A percentile compares a stretch with the other conserved stretches of the same genome.
Conservation (phyloP, 225 moss, liverwort and hornwort genomes). For the Takakia lepidozioides region DNA sequence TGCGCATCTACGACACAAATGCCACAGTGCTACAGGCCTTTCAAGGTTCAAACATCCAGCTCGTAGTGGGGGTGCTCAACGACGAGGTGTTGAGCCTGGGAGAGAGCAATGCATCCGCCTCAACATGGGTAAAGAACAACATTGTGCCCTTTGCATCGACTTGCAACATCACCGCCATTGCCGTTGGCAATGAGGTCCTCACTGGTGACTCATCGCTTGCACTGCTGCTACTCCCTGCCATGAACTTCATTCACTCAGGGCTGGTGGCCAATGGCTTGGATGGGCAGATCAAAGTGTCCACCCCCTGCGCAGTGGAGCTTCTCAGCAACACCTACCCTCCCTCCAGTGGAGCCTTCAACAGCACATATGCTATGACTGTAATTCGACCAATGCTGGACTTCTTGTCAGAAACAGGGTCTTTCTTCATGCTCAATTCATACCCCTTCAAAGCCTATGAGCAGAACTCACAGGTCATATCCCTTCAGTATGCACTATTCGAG, state of each 20-base stretch:
- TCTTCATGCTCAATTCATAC: slow-evolving; percentile 72
- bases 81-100: slow-evolving; percentile 1
- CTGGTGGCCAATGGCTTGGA: slow-evolving; percentile 44
- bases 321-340: slow-evolving; percentile 51
- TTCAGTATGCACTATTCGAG: slow-evolving; percentile 75
- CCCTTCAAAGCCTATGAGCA: slow-evolving; percentile 70
- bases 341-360: slow-evolving; percentile 41
- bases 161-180: slow-evolving; percentile 10
- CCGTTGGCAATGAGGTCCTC: slow-evolving; percentile 20
- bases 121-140: slow-evolving; percentile 8
- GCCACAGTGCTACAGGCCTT: slow-evolving; percentile 3
- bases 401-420: slow-evolving; percentile 35
- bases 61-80: slow-evolving; percentile 6
- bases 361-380: slow-evolving; percentile 7
- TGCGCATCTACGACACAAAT: slow-evolving; percentile 7
- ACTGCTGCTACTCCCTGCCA: slow-evolving; percentile 42
- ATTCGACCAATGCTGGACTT: slow-evolving; percentile 45
- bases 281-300: slow-evolving; percentile 47
- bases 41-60: not conserved
- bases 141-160: slow-evolving; percentile 1
- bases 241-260: slow-evolving; percentile 55
- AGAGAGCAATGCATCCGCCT: slow-evolving; percentile 2
- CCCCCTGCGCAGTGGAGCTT: slow-evolving; percentile 58
- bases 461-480: slow-evolving; percentile 27
- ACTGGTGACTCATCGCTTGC: not conserved